Conservation (phyloP, 768 basidiomycete species). For the Brasilioporus rufonigricans region DNA sequence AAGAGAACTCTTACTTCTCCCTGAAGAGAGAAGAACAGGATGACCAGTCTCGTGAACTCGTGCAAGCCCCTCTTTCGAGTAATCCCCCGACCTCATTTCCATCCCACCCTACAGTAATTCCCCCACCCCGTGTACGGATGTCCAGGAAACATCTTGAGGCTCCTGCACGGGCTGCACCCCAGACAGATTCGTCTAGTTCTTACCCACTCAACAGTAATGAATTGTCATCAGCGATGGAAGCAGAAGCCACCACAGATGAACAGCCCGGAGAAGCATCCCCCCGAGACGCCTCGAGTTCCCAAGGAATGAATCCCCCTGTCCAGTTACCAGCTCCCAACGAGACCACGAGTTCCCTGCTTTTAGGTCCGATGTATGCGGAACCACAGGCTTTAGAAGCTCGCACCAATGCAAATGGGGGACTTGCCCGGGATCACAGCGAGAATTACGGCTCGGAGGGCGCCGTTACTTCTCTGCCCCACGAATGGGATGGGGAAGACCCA, state of each 20-base stretch:
- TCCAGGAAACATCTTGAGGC: constrained; percentile 7
- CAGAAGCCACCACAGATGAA: background rate
- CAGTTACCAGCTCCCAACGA: constrained; percentile 5
- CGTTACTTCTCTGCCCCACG: constrained; percentile 1
- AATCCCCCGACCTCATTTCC: constrained; percentile 10
- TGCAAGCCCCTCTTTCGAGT: background rate
- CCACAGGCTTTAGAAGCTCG: background rate
- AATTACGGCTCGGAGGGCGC: constrained; percentile 8
- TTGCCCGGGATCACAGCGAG: background rate
- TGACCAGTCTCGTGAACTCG: constrained; percentile 1
- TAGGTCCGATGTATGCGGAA: constrained; percentile 9
- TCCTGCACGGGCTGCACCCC: background rate
- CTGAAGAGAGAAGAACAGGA: constrained; percentile 20
- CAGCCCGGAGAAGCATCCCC: background rate
- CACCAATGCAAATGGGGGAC: background rate
- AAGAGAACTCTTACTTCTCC: constrained; percentile 4
- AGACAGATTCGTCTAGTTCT: background rate
- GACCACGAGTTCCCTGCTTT: constrained; percentile 7
- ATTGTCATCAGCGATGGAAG: background rate
- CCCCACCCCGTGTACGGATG: constrained; percentile 24
- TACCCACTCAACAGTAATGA: background rate
- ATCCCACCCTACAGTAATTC: constrained; percentile 20
- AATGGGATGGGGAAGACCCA: constrained; percentile 8
- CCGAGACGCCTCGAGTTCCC: constrained; percentile 4
- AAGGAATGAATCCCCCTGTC: constrained; percentile 7